These are phyloP conservation scores for Phytophthora podocarpi DNA, from an alignment of 352 stramenopile species.

Conservation along the genomic window DNA sequence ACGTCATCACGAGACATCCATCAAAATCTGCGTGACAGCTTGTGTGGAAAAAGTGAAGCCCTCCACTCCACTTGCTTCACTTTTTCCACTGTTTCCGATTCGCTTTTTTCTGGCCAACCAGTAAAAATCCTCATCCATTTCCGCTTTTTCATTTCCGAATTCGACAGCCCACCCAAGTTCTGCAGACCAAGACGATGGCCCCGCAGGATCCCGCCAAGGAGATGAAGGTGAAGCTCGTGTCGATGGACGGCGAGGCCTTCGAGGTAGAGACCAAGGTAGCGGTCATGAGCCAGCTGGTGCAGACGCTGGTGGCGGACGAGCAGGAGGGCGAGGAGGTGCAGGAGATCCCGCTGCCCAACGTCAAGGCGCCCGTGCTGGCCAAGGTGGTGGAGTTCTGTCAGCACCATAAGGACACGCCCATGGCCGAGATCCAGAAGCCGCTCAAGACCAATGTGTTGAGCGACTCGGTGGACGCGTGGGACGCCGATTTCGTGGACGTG, in stretches of 20 bases:
- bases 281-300: conserved; percentile 51
- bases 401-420: conserved; percentile 57
- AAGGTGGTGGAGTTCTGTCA: conserved; percentile 68
- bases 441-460: conserved; percentile 56
- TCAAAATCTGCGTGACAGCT: too few relatives aligned
- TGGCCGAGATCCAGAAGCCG: conserved; percentile 69
- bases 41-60: too few relatives aligned
- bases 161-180: too few relatives aligned
- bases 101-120: neutral
- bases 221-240: conserved; percentile 55
- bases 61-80: too few relatives aligned
- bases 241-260: conserved; percentile 61
- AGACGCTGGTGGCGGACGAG: conserved; percentile 57
- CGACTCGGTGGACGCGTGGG: conserved; percentile 57
- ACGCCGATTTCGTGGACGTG: conserved; percentile 60
- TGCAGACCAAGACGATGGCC: too few relatives aligned
- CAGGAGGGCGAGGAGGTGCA: conserved; percentile 33
- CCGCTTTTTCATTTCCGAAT: neutral
- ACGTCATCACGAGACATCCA: too few relatives aligned
- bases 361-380: conserved; percentile 52
- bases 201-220: too few relatives aligned
- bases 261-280: conserved; percentile 46
- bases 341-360: conserved; percentile 67
- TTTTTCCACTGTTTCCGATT: too few relatives aligned
- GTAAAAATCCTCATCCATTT: conserved; percentile 8